Conservation (phyloP, 1,139 yeast species). For the Pneumocystis murina region DNA sequence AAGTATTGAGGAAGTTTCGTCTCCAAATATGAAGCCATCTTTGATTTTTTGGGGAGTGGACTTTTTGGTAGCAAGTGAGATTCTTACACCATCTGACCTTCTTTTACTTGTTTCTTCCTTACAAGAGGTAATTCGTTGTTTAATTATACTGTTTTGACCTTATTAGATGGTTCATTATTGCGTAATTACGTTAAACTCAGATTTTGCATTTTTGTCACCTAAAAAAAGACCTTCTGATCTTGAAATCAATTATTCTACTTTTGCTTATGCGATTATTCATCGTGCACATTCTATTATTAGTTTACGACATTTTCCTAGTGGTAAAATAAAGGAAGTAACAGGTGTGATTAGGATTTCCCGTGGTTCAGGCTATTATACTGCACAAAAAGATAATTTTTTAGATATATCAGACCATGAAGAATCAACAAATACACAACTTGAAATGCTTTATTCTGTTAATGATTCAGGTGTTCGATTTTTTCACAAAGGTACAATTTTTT, state of each 20-base stretch:
- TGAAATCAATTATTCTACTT: not conserved
- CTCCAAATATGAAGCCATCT: not conserved
- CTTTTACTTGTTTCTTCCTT: not conserved
- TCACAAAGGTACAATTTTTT: slow-evolving; percentile 6
- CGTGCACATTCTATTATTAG: slow-evolving; percentile 12
- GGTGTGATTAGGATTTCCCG: slow-evolving; percentile 11
- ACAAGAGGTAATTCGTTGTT: not conserved
- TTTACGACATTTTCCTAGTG: slow-evolving; percentile 12
- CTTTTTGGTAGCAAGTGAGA: slow-evolving; percentile 9
- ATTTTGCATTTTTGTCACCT: not conserved
- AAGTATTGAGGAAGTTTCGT: not conserved
- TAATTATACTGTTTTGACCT: not conserved
- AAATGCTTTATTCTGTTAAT: slow-evolving; percentile 12
- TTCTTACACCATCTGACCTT: slow-evolving; percentile 1
- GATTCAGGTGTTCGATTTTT: slow-evolving; percentile 9
- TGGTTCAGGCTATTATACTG: slow-evolving; percentile 6
- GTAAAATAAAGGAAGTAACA: slow-evolving; percentile 14
- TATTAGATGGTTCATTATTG: not conserved
- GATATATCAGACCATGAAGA: not conserved
- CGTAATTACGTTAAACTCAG: not conserved
- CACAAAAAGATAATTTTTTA: slow-evolving; percentile 2
- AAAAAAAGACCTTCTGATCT: not conserved
- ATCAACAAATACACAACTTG: slow-evolving; percentile 8
- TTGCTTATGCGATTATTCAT: slow-evolving; percentile 2
- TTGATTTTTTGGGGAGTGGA: slow-evolving; percentile 6